Conservation (phyloP, 768 basidiomycete species). For the Lactarius hatsudake region DNA sequence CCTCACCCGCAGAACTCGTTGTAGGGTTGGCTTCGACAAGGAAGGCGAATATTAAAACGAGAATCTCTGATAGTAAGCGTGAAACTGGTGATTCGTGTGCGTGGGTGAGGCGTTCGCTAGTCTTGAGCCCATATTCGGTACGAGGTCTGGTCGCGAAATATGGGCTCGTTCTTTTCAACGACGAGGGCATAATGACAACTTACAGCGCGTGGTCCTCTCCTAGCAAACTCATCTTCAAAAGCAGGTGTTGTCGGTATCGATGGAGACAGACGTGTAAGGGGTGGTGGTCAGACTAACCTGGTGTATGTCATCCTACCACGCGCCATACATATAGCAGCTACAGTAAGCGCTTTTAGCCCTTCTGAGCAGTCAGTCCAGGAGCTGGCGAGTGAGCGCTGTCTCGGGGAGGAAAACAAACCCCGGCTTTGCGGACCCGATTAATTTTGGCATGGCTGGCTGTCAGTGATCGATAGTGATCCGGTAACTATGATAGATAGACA, state of each 20-base stretch:
- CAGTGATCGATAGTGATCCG: too few relatives aligned
- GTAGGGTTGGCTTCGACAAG: constrained; percentile 10
- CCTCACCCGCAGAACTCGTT: not conserved
- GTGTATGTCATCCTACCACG: not conserved
- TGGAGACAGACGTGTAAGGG: not conserved
- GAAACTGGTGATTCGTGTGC: not conserved
- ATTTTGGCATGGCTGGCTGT: too few relatives aligned
- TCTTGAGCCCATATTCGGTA: not conserved
- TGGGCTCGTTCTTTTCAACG: not conserved
- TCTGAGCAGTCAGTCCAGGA: not conserved
- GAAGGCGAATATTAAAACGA: constrained; percentile 12
- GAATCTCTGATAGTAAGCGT: constrained; percentile 18
- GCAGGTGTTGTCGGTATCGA: not conserved
- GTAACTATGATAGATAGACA: too few relatives aligned
- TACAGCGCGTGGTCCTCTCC: not conserved
- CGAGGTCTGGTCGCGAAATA: not conserved
- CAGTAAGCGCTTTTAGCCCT: not conserved
- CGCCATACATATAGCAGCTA: not conserved
- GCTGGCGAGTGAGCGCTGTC: not conserved
- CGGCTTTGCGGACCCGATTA: not conserved
- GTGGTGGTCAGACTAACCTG: not conserved
- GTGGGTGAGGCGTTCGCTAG: not conserved
- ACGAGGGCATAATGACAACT: not conserved
- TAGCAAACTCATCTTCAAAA: not conserved
- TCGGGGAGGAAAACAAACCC: not conserved